Base-by-base conservation (phyloP, 352 stramenopile genomes). In the Globisporangium emineosum region DNA sequence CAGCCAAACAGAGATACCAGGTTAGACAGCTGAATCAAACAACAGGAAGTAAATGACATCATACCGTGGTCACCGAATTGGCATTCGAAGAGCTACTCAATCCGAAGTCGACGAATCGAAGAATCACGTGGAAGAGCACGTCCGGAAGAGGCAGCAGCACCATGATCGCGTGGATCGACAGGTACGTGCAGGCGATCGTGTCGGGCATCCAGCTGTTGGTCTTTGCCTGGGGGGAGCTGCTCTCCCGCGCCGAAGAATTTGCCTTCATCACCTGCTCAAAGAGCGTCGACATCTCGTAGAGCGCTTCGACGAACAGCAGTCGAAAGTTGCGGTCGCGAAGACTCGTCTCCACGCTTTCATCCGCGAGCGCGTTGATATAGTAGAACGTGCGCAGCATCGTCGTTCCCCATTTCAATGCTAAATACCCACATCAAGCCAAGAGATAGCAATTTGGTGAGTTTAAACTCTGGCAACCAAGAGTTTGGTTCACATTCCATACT, bases 371-470 rank as follows among this genome's bases (percentile, higher is more conserved):
- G 37, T 90, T 90, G 50, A 93, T 70, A 54, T 89, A 90, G 64
- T 95, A 93, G 51, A 95, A 91, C 47, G 75, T 78, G 4, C 79
- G 86, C 37, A 93, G 40, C 79, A 93, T 90, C 25, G 82, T 79
- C 62, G 77, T 84, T 25, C 84, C 86, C 86, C 86, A 95, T 61
- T 93, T 91, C 21, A 93, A 72, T 27, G 83, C 86, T 89, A 62
- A 13, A n/a, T 9, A 19, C 37, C 19, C 37, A 45, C 3, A 42
- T 19, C 35, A 42, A 42, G 13, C 9, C 9, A 40, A 40, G 9
- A 40, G 0, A 40, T 5, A 40, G 9, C 9, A 40, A 1, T 5
- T 17, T 40, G 10, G 10, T 40, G 4, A 40, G 33, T 5, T 40
- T 9, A 0, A 12, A 40, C 33, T 17, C 32, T 9, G 2, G 9